Percentiles rank a stretch among this genome's conserved stretches.
Conservation (phyloP, 2,329 filamentous ascomycete species). For the Ambrosiella beaveri region DNA sequence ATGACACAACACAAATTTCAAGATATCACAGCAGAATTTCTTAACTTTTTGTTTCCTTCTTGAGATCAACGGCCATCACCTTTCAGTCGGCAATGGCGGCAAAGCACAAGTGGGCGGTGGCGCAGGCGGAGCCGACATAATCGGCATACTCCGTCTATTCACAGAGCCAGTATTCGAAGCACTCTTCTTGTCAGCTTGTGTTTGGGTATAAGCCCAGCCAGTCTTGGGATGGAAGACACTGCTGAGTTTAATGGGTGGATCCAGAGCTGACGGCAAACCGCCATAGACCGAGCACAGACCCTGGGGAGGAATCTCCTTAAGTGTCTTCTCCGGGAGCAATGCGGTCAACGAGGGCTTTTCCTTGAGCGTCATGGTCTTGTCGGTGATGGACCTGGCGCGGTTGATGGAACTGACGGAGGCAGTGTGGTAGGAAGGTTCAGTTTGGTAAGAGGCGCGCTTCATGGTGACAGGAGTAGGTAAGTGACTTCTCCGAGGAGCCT, state of each 20-base stretch:
- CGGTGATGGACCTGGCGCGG: background rate
- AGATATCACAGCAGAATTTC: background rate
- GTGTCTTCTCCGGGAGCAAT: conserved; percentile 1
- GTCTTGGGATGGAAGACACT: background rate
- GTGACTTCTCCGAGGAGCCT: background rate
- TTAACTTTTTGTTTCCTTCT: background rate
- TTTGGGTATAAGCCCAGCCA: background rate
- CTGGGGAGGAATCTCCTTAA: background rate
- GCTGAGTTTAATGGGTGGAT: background rate
- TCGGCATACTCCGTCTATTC: conserved; percentile 32
- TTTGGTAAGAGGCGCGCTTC: conserved; percentile 2
- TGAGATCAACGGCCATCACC: background rate
- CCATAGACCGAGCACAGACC: conserved; percentile 3
- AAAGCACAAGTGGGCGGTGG: conserved; percentile 38
- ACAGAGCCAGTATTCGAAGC: conserved; percentile 3
- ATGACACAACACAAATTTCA: background rate
- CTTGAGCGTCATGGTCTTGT: background rate
- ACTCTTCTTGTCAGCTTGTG: background rate
- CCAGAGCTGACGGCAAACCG: conserved; percentile 1
- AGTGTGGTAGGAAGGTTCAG: background rate
- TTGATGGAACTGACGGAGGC: background rate
- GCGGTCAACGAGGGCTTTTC: conserved; percentile 6
- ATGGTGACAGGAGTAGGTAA: background rate
- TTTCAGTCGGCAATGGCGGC: conserved; percentile 31
- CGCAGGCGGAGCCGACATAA: conserved; percentile 30